phyloP scores from a whole-genome alignment of 1,284 basidiomycete genomes.

The Athelia psychrophila region DNA sequence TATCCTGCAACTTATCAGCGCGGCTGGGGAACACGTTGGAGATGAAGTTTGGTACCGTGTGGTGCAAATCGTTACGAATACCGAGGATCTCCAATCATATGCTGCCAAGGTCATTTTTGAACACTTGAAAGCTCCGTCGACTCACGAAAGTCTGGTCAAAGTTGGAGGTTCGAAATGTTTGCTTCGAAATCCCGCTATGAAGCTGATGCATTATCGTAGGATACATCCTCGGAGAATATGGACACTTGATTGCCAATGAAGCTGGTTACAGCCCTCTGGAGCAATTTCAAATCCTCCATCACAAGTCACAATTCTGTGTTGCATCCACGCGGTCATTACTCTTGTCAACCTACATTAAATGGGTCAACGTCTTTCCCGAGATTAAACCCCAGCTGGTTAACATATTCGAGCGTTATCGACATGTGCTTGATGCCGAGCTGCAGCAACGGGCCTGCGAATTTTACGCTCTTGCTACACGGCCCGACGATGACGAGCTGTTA shows the following conservation, averaged over 20 bases:
- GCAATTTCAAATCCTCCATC: conserved; percentile 93
- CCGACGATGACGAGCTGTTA: conserved; percentile 89
- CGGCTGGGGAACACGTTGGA: conserved; percentile 97
- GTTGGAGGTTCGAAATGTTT: conserved; percentile 69
- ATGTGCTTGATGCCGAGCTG: conserved; percentile 96
- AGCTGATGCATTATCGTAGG: conserved; percentile 41
- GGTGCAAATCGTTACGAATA: conserved; percentile 97
- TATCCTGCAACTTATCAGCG: conserved; percentile 91
- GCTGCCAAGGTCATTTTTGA: conserved; percentile 94
- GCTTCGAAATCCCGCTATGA: not conserved
- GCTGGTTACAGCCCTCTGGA: conserved; percentile 90
- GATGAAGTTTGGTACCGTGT: conserved; percentile 99
- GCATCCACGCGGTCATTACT: conserved; percentile 91
- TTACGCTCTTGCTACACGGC: conserved; percentile 76
- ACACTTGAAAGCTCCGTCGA: conserved; percentile 84
- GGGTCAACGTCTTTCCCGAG: conserved; percentile 99
- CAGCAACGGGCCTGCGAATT: conserved; percentile 99
- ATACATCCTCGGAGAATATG: conserved; percentile 96
- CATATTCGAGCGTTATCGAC: conserved; percentile 96
- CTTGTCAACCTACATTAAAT: conserved; percentile 97
- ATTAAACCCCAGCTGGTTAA: conserved; percentile 93
- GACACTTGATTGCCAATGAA: conserved; percentile 96
- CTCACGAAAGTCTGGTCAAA: conserved; percentile 97
- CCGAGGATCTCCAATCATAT: conserved; percentile 94
- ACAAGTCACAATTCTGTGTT: conserved; percentile 94